Base-by-base conservation (phyloP, 2,329 filamentous ascomycete genomes). In the Aspergillus puulaauensis region DNA sequence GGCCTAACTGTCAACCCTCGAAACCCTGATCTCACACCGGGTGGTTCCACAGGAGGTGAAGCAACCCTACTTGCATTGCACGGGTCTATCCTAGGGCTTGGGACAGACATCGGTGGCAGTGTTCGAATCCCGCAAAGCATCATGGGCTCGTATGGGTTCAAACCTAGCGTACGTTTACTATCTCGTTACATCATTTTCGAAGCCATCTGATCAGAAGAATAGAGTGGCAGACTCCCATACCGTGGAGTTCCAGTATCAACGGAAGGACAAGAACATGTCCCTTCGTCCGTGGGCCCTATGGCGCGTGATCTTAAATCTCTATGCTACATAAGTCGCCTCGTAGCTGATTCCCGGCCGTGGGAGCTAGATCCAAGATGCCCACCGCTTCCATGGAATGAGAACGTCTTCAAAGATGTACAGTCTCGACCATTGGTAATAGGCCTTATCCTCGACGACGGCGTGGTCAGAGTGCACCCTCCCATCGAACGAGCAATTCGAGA, bases 251-350 rank as follows among this genome's bases (percentile, higher is more conserved):
- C 83, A 0, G 85, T 87, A 0, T 86, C 84, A 0, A 86, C 82
- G 0, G 84, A 87, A 41, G 84, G 86, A 35, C 85, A 88, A 64
- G 83, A 87, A 56, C 84, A 88, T 68, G 82, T 88, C 0, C 85
- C 85, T 1, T 88, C 85, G 0, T 79, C 84, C 0, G 73, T 87
- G n/a, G 85, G 86, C 0, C 86, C 86, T 1, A 78, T 89, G 73
- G 75, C 82, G 6, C 76, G 84, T 6, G 78, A 76, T 57, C 66
- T 86, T 4, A 67, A 74, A 3, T 83, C 84, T 0, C 70, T 88
- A 2, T 73, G 74, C 7, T 71, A 78, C 1, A 74, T 78, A 9
- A 86, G 78, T 62, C 80, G 75, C 60, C 75, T 78, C 0, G 63
- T 86, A 1, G 74, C 81, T 8, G 67, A 77, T 6, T 67, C 76